Evolutionary conservation across 169 alveolate species (phyloP).

Genomic region (Plasmodium inui): DNA sequence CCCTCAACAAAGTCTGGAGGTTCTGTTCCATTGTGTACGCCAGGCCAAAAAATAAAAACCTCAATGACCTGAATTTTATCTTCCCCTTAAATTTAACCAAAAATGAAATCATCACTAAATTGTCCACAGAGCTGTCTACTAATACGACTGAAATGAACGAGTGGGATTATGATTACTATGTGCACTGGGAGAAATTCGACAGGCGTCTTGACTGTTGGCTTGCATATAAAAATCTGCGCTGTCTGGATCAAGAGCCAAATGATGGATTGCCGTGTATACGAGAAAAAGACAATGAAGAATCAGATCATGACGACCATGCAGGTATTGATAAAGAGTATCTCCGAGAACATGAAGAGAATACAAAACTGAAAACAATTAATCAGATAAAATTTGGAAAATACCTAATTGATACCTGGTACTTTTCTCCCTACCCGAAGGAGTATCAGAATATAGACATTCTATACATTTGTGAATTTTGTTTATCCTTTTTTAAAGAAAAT

Average conservation of each 20-base stretch:
- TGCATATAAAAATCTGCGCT: conserved; percentile 86
- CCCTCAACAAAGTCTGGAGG: conserved; percentile 79
- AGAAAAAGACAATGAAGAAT: conserved; percentile 77
- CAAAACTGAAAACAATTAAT: conserved; percentile 94
- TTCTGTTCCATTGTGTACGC: conserved; percentile 84
- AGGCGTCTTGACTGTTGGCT: conserved; percentile 92
- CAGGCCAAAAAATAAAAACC: conserved; percentile 66
- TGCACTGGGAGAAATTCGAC: conserved; percentile 91
- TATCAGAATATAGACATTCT: conserved; percentile 94
- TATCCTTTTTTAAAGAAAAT: conserved; percentile 89
- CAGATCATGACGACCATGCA: conserved; percentile 84
- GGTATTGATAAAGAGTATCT: conserved; percentile 93
- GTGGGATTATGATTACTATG: conserved; percentile 90
- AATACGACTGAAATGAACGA: conserved; percentile 19
- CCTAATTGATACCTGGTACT: conserved; percentile 97
- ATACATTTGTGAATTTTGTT: conserved; percentile 96
- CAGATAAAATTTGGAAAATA: conserved; percentile 93
- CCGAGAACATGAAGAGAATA: conserved; percentile 95
- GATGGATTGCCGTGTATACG: conserved; percentile 78
- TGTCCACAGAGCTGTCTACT: conserved; percentile 60
- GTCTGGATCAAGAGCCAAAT: conserved; percentile 85
- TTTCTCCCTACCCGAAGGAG: conserved; percentile 97
- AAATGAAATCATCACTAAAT: conserved; percentile 26
- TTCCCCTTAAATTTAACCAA: conserved; percentile 5
- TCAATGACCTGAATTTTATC: conserved; percentile 8